Evolutionary conservation across 129 eudicot genomes (phyloP), one percentile per base, ranked within the genome.

Genomic region (Artemisia annua): DNA sequence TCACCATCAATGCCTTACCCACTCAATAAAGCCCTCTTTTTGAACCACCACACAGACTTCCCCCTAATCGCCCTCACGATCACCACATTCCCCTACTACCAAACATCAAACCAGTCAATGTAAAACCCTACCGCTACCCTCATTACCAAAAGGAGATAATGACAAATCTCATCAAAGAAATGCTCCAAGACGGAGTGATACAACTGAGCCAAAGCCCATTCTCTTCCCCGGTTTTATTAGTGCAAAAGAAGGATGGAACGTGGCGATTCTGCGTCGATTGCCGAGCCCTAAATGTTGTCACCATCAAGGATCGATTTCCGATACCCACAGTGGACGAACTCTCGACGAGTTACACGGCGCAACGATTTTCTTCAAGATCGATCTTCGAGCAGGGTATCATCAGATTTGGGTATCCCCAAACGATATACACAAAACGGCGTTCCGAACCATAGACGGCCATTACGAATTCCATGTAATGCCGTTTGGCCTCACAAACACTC

Each of bases 91-190:
- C 55, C 16, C 56, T 46, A 0, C 9, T 4, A 1, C 54, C 54
- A 1, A 9, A 48, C 35, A 9, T 32, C n/a, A 17, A 46, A 11
- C 71, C 55, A 5, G n/a, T 66, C 3, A 66, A 66, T 11, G 30
- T 66, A 1, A 66, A 66, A 70, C 75, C 64, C 0, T 70, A 54
- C 17, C 44, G 72, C 5, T 67, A 67, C 20, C 72, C 72, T 0
- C 57, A 49, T 14, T 67, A 48, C 19, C 72, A 54, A 8, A 54
- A 54, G 8, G 8, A 35, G 43, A 35, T 35, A 5, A 35, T 35
- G 43, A 35, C 43, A 5, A 35, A 35, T 35, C 43, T 35, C 8
- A 35, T 35, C 43, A 5, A 5, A 5, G 43, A 35, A 5, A 35
- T 35, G 43, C 43, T 35, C 43, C 8, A 5, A 5, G 43, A 35